Conservation (phyloP, 257 asterid genomes). For the Dorcoceras hygrometricum region DNA sequence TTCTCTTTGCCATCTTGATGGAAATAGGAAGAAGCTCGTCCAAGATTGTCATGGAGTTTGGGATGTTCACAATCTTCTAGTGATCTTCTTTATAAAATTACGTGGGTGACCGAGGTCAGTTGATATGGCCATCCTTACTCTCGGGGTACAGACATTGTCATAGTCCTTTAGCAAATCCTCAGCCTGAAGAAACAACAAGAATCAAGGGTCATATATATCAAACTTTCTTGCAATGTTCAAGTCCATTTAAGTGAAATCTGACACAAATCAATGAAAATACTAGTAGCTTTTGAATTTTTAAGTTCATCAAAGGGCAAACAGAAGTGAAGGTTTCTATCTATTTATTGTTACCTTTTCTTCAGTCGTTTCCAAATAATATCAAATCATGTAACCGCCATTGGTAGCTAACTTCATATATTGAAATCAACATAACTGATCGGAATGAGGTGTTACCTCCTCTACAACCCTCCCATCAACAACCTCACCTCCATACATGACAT, state of each 20-base stretch:
- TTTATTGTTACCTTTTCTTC: too few relatives aligned
- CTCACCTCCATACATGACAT: too few relatives aligned
- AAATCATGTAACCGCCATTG: not conserved
- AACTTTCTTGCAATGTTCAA: not conserved
- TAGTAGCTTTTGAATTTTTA: too few relatives aligned
- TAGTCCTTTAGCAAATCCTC: constrained; percentile 75
- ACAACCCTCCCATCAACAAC: too few relatives aligned
- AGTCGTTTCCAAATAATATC: too few relatives aligned
- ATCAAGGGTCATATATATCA: not conserved
- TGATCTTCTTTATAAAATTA: constrained; percentile 76
- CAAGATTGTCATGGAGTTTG: constrained; percentile 82
- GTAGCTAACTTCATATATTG: not conserved
- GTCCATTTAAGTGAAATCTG: not conserved
- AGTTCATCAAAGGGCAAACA: not conserved
- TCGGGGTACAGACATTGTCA: constrained; percentile 71
- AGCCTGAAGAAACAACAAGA: constrained; percentile 41
- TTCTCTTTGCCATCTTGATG: constrained; percentile 81
- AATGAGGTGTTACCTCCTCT: too few relatives aligned
- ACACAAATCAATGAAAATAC: not conserved
- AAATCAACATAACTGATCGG: not conserved
- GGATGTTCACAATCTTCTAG: constrained; percentile 68
- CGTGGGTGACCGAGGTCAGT: constrained; percentile 70
- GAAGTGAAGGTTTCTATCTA: too few relatives aligned
- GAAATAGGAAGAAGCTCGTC: constrained; percentile 86
- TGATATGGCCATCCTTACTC: constrained; percentile 85